A percentile compares a stretch with the other conserved stretches of the same genome.
These are phyloP conservation scores for Geotrichum histeridarum DNA, from an alignment of 1,139 yeast species.

Conservation along the genomic window DNA sequence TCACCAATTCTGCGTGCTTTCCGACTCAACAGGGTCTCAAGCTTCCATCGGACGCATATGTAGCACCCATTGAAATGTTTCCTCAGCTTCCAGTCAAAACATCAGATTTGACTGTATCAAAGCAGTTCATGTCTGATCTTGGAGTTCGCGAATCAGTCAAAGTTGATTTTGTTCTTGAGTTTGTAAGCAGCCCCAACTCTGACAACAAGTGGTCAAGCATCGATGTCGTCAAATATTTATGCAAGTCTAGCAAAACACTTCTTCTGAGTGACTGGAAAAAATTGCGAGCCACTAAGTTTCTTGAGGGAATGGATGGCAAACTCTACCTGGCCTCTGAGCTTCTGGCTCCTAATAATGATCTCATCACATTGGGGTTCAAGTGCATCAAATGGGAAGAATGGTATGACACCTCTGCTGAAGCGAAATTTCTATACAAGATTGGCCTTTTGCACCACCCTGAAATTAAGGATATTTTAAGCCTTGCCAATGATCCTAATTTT, in stretches of 20 bases:
- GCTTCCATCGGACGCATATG: constrained; percentile 36
- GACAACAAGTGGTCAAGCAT: constrained; percentile 36
- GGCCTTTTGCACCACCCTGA: constrained; percentile 35
- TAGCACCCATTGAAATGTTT: constrained; percentile 36
- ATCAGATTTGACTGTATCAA: constrained; percentile 27
- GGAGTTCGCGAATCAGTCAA: constrained; percentile 42
- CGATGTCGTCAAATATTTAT: constrained; percentile 38
- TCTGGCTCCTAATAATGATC: constrained; percentile 34
- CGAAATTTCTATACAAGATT: constrained; percentile 31
- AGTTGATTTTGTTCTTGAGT: constrained; percentile 37
- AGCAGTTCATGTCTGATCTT: constrained; percentile 33
- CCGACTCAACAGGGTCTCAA: constrained; percentile 41
- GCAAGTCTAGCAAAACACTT: constrained; percentile 29
- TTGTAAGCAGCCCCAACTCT: constrained; percentile 31
- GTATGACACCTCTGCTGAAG: constrained; percentile 32
- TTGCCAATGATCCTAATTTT: constrained; percentile 12
- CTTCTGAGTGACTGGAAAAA: constrained; percentile 34
- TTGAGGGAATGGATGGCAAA: constrained; percentile 25
- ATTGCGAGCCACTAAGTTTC: constrained; percentile 32
- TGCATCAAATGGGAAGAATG: constrained; percentile 34
- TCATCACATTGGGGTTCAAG: constrained; percentile 32
- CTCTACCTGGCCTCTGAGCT: constrained; percentile 28
- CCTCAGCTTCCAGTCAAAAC: constrained; percentile 39
- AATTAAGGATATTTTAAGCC: constrained; percentile 26
- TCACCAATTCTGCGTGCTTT: constrained; percentile 32